These are phyloP conservation scores for Eurotiales sp. DNA, from an alignment of 2,329 filamentous ascomycete genomes.

Conservation along the genomic window DNA sequence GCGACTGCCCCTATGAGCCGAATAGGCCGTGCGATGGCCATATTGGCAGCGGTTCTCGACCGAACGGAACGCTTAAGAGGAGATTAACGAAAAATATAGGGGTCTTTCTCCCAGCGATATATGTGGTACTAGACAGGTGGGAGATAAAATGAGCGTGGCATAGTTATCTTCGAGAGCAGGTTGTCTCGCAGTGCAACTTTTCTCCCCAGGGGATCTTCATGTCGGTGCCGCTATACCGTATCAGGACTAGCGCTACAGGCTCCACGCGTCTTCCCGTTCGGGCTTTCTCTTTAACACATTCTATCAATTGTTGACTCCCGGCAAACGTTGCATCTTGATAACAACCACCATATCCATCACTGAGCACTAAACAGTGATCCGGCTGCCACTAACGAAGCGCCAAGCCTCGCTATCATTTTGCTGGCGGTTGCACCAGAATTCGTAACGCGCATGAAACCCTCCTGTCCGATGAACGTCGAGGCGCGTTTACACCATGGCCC, in stretches of 20 bases:
- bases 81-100: neutral
- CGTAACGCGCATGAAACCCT: neutral
- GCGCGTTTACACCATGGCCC: slow-evolving; percentile 56
- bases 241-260: slow-evolving; percentile 3
- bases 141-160: neutral
- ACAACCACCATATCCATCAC: too few species aligned
- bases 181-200: too few species aligned
- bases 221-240: neutral
- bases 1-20: slow-evolving; percentile 15
- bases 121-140: neutral
- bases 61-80: neutral
- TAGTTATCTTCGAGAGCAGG: neutral
- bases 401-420: too few species aligned
- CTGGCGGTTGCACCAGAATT: neutral
- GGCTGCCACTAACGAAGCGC: too few species aligned
- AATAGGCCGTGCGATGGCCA: slow-evolving; percentile 18
- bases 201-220: slow-evolving; percentile 9
- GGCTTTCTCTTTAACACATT: too few species aligned
- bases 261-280: neutral
- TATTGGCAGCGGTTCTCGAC: slow-evolving; percentile 14
- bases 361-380: too few species aligned
- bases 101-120: too few species aligned
- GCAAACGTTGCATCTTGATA: too few species aligned
- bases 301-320: too few species aligned
- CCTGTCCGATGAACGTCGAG: neutral